These are phyloP conservation scores for Leccinum variabile DNA, from an alignment of 1,284 basidiomycete species.

Conservation along the genomic window DNA sequence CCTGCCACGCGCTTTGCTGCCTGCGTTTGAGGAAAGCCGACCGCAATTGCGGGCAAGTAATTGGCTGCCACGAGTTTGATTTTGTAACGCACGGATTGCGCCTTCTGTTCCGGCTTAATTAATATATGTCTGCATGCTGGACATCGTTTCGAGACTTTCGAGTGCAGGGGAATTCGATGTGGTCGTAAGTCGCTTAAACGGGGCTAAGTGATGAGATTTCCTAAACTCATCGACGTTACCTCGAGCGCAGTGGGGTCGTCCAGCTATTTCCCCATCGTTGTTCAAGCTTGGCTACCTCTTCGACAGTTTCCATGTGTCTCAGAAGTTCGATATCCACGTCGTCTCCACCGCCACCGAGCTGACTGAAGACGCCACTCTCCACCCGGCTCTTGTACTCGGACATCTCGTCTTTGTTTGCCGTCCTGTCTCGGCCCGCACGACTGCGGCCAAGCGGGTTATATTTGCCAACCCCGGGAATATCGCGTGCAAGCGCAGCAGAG, in stretches of 20 bases:
- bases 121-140: conserved; percentile 92
- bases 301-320: conserved; percentile 56
- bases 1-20: conserved; percentile 48
- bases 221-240: conserved; percentile 41
- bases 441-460: conserved; percentile 65
- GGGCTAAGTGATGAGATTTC: conserved; percentile 3
- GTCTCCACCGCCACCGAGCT: conserved; percentile 56
- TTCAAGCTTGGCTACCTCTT: conserved; percentile 70
- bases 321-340: conserved; percentile 72
- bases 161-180: conserved; percentile 85
- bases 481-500: conserved; percentile 77
- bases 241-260: conserved; percentile 62
- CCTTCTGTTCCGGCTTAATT: conserved; percentile 97
- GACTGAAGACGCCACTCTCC: conserved; percentile 57
- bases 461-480: conserved; percentile 75
- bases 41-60: conserved; percentile 88
- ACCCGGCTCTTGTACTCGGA: conserved; percentile 69
- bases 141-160: conserved; percentile 95
- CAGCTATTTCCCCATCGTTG: conserved; percentile 84
- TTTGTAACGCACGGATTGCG: conserved; percentile 90
- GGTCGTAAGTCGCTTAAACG: conserved; percentile 75
- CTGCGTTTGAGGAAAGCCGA: conserved; percentile 61
- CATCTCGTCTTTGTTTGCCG: conserved; percentile 70
- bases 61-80: conserved; percentile 95
- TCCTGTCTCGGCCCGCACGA: conserved; percentile 55